Evolutionary conservation across 192 early-diverging fungal species (phyloP).

Genomic region (Oehlia diaphana): DNA sequence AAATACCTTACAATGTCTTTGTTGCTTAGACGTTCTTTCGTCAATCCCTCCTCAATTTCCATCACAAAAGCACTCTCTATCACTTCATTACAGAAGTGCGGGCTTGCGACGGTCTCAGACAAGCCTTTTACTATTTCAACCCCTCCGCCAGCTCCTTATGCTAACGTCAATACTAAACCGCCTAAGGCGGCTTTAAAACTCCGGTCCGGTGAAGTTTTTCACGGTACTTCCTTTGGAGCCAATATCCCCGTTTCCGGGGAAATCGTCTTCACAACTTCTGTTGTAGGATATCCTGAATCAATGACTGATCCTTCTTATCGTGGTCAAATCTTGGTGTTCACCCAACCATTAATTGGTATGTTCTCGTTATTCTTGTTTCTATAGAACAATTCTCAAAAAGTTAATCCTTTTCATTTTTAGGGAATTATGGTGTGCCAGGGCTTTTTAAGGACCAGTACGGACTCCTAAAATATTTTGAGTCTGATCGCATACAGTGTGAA

Average conservation of each 20-base stretch:
- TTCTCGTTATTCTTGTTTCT: not conserved
- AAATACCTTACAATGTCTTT: too few species aligned
- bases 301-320: constrained; percentile 98
- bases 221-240: constrained; percentile 87
- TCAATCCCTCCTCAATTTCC: not conserved
- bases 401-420: not conserved
- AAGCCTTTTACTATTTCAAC: constrained; percentile 45
- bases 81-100: constrained; percentile 7
- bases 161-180: constrained; percentile 36
- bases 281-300: constrained; percentile 96
- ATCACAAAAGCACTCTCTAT: not conserved
- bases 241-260: constrained; percentile 74
- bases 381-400: not conserved
- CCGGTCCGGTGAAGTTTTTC: constrained; percentile 78
- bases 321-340: constrained; percentile 95
- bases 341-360: constrained; percentile 88
- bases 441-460: constrained; percentile 75
- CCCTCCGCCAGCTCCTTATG: constrained; percentile 34
- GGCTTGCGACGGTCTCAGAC: constrained; percentile 56
- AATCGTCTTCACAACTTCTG: constrained; percentile 91
- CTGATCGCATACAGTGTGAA: constrained; percentile 78
- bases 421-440: constrained; percentile 91
- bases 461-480: constrained; percentile 86
- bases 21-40: too few species aligned
- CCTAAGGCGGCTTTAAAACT: constrained; percentile 72